phyloP scores from a whole-genome alignment of 805 yeast species.

The Candida xiaguanensis region DNA sequence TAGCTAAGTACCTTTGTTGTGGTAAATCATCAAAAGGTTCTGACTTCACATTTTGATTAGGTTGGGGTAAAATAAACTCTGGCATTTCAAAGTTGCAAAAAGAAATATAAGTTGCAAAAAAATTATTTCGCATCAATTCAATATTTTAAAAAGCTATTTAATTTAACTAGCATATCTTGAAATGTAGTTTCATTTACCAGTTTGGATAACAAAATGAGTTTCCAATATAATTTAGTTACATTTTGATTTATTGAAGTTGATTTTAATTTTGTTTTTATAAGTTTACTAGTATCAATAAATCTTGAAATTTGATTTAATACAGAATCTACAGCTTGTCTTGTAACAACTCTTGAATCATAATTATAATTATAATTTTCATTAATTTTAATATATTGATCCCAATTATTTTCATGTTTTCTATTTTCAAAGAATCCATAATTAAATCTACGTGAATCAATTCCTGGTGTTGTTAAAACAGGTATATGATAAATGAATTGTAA shows the following conservation, averaged over 20 bases:
- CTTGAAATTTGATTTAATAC: conserved; percentile 6
- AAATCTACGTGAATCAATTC: conserved; percentile 18
- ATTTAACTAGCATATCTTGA: conserved; percentile 4
- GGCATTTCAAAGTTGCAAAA: conserved; percentile 1
- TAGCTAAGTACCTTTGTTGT: conserved; percentile 51
- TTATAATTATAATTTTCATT: conserved; percentile 18
- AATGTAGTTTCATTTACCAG: conserved; percentile 4
- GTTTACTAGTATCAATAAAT: conserved; percentile 2
- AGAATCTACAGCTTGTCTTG: conserved; percentile 9
- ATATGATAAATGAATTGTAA: conserved; percentile 20
- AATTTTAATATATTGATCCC: conserved; percentile 18
- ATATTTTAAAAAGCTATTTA: conserved; percentile 5
- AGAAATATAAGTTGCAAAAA: neutral
- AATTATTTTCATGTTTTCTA: conserved; percentile 9
- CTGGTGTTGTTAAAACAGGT: conserved; percentile 28
- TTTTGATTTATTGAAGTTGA: neutral
- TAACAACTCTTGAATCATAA: conserved; percentile 13
- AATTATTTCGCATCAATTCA: neutral
- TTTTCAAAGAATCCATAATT: conserved; percentile 9
- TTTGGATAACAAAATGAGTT: conserved; percentile 11
- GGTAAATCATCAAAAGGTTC: conserved; percentile 18
- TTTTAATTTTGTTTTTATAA: conserved; percentile 5
- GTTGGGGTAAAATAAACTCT: neutral
- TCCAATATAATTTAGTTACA: conserved; percentile 6
- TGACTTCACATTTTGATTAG: neutral